Percentiles rank a stretch among this genome's conserved stretches.
phyloP scores from a whole-genome alignment of 2,329 filamentous ascomycete species.

The Mycogone perniciosa region DNA sequence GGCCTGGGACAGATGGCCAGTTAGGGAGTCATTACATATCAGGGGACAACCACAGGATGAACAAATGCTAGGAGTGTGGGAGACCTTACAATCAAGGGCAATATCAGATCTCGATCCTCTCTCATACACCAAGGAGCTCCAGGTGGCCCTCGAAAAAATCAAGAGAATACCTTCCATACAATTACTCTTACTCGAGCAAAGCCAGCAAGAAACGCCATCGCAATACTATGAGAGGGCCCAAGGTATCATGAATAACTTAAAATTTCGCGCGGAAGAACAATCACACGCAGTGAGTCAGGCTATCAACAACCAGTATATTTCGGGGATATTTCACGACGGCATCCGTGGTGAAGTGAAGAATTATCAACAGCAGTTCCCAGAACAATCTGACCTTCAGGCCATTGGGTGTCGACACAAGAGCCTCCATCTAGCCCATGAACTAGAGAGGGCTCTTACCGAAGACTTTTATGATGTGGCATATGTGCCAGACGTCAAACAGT shows the following conservation, averaged over 20 bases:
- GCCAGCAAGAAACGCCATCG: constrained; percentile 43
- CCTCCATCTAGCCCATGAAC: constrained; percentile 50
- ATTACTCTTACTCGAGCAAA: constrained; percentile 47
- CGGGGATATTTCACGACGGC: constrained; percentile 43
- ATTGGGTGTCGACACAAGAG: constrained; percentile 46
- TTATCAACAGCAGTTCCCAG: constrained; percentile 12
- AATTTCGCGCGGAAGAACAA: constrained; percentile 24
- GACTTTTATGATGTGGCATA: constrained; percentile 37
- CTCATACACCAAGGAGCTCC: constrained; percentile 47
- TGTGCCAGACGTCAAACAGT: constrained; percentile 36
- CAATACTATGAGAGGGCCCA: constrained; percentile 43
- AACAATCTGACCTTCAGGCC: constrained; percentile 30
- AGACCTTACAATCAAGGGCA: constrained; percentile 32
- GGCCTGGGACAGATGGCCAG: constrained; percentile 25
- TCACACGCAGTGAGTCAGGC: constrained; percentile 9
- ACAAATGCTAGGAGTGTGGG: constrained; percentile 40
- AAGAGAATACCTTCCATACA: constrained; percentile 48
- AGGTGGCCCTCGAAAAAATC: constrained; percentile 40
- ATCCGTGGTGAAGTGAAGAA: constrained; percentile 37
- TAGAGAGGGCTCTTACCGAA: constrained; percentile 47
- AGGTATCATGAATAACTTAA: constrained; percentile 28
- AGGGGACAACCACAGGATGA: constrained; percentile 24
- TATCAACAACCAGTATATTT: constrained; percentile 41
- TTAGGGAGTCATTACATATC: constrained; percentile 15
- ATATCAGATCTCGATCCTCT: constrained; percentile 41